phyloP scores from a whole-genome alignment of 306 rosid species.

The Delonix regia region DNA sequence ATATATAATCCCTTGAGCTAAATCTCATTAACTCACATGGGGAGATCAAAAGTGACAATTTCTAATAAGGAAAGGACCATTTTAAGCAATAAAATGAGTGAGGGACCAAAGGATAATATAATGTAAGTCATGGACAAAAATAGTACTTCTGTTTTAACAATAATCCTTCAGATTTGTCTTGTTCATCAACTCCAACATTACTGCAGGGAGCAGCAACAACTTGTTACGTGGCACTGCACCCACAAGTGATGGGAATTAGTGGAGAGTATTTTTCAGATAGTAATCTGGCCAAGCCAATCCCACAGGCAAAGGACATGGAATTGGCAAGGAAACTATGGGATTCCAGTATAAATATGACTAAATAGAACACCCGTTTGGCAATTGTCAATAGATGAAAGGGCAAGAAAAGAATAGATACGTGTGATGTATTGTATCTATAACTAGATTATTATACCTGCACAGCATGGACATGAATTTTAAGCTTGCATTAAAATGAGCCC shows the following conservation, averaged over 20 bases:
- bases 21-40: no score
- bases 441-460: background rate
- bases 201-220: slow-evolving; percentile 89
- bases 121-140: no score
- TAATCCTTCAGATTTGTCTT: slow-evolving; percentile 14
- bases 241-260: slow-evolving; percentile 63
- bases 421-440: background rate
- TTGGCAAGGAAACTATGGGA: slow-evolving; percentile 83
- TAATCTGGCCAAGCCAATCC: slow-evolving; percentile 50
- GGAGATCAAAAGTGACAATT: no score
- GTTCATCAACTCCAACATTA: slow-evolving; percentile 18
- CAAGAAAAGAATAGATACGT: background rate
- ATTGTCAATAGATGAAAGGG: background rate
- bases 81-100: no score
- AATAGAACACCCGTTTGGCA: slow-evolving; percentile 1
- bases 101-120: no score
- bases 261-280: slow-evolving; percentile 65
- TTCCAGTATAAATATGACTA: slow-evolving; percentile 52
- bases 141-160: no score
- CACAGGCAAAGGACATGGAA: slow-evolving; percentile 43
- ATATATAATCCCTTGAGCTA: no score
- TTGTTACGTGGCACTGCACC: slow-evolving; percentile 80
- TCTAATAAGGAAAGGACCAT: no score
- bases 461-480: no score
- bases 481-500: no score